Conservation (phyloP, 2,329 filamentous ascomycete genomes). For the Ophiocordyceps camponoti-leonardi region DNA sequence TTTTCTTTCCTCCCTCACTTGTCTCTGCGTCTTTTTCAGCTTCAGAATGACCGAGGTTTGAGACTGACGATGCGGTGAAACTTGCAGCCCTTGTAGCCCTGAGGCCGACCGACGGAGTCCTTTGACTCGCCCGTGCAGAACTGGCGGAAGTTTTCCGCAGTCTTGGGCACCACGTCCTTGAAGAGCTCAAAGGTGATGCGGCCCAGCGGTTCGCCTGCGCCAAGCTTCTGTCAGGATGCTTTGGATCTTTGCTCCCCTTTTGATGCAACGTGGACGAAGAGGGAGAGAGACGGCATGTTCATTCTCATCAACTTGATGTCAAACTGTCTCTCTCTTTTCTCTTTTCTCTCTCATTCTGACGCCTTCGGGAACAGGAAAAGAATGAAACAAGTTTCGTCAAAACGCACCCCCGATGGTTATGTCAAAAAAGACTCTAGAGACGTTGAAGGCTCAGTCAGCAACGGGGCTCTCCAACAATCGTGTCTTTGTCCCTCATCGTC, state of each 20-base stretch:
- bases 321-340: background rate
- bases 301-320: background rate
- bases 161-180: conserved; percentile 66
- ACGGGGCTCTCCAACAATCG: no score
- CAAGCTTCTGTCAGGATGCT: no score
- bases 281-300: no score
- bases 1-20: no score
- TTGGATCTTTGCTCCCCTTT: no score
- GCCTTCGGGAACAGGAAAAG: background rate
- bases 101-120: conserved; percentile 56
- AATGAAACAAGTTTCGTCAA: background rate
- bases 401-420: conserved; percentile 60
- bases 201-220: conserved; percentile 63
- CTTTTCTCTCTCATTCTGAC: no score
- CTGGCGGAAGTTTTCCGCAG: conserved; percentile 91
- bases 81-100: conserved; percentile 88
- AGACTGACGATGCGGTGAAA: conserved; percentile 76
- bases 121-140: conserved; percentile 93
- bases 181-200: conserved; percentile 86
- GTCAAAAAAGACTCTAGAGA: conserved; percentile 53
- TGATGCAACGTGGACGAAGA: no score
- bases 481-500: background rate
- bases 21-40: background rate
- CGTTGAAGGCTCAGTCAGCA: background rate
- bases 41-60: no score